Conservation (phyloP, 1,284 basidiomycete genomes). For the Apiotrichum laibachii region DNA sequence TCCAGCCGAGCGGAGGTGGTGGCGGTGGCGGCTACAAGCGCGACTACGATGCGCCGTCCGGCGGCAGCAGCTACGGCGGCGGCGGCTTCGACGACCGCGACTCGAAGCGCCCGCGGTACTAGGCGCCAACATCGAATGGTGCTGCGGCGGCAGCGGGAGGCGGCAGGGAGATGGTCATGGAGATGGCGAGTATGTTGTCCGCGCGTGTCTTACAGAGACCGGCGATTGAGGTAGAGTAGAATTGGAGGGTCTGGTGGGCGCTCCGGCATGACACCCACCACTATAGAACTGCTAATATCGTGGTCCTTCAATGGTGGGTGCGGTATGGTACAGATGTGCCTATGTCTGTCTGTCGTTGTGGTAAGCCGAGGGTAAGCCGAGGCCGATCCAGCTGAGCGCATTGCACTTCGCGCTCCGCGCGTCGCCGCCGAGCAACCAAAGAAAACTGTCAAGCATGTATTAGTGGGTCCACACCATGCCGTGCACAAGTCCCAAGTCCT, state of each 20-base stretch:
- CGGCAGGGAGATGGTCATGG: background rate
- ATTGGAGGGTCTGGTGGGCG: no score
- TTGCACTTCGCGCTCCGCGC: no score
- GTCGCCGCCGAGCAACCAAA: background rate
- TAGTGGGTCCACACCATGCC: background rate
- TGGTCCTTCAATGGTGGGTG: background rate
- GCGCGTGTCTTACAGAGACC: background rate
- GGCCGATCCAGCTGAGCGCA: background rate
- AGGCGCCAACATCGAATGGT: background rate
- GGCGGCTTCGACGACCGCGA: conserved; percentile 74
- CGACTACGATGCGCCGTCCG: conserved; percentile 42
- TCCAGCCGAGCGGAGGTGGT: conserved; percentile 4
- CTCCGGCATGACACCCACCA: background rate
- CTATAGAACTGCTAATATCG: background rate
- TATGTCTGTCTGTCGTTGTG: background rate
- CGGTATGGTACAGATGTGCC: background rate
- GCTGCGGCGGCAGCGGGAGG: background rate
- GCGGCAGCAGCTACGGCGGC: conserved; percentile 58
- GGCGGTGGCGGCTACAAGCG: conserved; percentile 40
- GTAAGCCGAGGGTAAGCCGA: background rate
- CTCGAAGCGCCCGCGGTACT: conserved; percentile 62
- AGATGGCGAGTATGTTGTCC: background rate
- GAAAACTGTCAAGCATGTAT: background rate
- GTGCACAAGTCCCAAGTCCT: background rate
- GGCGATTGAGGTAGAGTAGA: background rate